Conservation (phyloP, 177 flowering plant genomes). For the Tripterygium wilfordii region DNA sequence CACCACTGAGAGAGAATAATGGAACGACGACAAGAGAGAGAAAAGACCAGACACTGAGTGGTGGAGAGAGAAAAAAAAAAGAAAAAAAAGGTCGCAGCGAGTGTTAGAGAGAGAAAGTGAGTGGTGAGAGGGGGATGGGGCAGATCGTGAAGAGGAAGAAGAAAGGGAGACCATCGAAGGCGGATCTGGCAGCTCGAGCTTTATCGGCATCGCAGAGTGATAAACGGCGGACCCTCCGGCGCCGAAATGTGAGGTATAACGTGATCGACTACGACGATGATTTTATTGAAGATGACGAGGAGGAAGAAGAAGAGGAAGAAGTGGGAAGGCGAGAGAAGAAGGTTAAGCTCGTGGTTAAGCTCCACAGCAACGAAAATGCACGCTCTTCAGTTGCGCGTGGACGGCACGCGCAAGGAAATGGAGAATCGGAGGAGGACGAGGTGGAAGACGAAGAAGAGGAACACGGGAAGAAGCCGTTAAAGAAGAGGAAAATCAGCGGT, state of each 20-base stretch:
- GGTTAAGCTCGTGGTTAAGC: too few species aligned
- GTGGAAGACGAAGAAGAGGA: conserved; percentile 13
- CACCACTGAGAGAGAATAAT: conserved; percentile 9
- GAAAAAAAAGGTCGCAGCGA: neutral
- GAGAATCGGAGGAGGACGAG: conserved; percentile 8
- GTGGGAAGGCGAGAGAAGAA: too few species aligned
- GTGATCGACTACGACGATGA: conserved; percentile 35
- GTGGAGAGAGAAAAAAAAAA: conserved; percentile 8
- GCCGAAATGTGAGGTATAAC: conserved; percentile 47
- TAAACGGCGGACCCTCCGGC: conserved; percentile 61
- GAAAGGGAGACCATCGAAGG: conserved; percentile 73
- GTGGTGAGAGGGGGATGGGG: conserved; percentile 44
- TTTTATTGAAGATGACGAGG: conserved; percentile 26
- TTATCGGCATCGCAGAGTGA: conserved; percentile 17
- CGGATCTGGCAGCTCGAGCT: conserved; percentile 43
- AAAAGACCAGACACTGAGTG: conserved; percentile 4
- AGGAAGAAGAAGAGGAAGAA: conserved; percentile 43
- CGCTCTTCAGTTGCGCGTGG: conserved; percentile 17
- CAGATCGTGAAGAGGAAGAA: conserved; percentile 81
- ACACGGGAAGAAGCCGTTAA: conserved; percentile 20
- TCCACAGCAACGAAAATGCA: too few species aligned
- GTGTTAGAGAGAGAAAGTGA: neutral
- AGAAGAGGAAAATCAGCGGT: conserved; percentile 35
- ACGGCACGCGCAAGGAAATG: conserved; percentile 9
- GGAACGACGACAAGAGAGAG: conserved; percentile 21